phyloP scores from a whole-genome alignment of 2,329 filamentous ascomycete species.

The Ceratocystis destructans region DNA sequence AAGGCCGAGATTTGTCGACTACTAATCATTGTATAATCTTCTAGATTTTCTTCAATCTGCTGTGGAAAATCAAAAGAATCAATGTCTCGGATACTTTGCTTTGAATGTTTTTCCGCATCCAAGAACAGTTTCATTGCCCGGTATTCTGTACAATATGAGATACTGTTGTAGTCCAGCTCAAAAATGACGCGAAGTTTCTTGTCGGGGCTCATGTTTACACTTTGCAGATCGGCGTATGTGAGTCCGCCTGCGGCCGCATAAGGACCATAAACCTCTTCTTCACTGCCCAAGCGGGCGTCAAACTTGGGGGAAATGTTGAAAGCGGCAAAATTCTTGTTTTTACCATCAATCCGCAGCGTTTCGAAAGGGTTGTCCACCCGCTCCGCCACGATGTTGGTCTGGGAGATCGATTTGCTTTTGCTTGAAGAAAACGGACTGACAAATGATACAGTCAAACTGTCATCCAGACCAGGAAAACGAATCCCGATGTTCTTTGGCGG shows the following conservation, averaged over 20 bases:
- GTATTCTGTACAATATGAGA: constrained; percentile 15
- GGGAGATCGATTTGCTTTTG: neutral
- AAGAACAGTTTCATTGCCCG: constrained; percentile 17
- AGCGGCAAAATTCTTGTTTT: constrained; percentile 2
- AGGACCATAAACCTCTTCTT: constrained; percentile 1
- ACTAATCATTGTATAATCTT: neutral
- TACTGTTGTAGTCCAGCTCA: constrained; percentile 5
- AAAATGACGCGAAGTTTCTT: constrained; percentile 11
- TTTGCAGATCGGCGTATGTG: neutral
- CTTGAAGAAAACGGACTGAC: neutral
- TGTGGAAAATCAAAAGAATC: neutral
- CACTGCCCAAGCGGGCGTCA: neutral
- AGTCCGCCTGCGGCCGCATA: neutral
- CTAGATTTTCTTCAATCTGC: neutral
- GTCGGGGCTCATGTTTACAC: neutral
- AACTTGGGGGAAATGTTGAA: constrained; percentile 14
- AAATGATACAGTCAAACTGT: constrained; percentile 6
- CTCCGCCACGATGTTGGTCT: neutral
- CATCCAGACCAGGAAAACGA: constrained; percentile 17
- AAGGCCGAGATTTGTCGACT: constrained; percentile 23
- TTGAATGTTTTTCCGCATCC: neutral
- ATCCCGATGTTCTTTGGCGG: neutral
- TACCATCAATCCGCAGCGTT: neutral
- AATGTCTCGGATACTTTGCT: constrained; percentile 12
- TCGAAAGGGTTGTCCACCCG: constrained; percentile 19